phyloP scores from a whole-genome alignment of 2,329 filamentous ascomycete species.

The Aspergillus aculeatinus region DNA sequence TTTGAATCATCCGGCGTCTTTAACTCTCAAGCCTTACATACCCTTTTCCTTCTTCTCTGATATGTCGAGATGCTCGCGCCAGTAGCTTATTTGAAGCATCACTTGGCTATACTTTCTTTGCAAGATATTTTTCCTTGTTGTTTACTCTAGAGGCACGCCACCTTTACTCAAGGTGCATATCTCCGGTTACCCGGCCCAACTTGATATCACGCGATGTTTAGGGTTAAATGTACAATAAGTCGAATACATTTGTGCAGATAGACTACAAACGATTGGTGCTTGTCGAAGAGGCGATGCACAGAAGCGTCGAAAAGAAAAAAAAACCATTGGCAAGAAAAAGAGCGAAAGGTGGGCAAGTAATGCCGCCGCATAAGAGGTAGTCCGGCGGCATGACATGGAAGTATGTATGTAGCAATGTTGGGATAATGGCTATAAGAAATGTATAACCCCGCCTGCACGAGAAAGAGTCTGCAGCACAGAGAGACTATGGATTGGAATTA shows the following conservation, averaged over 20 bases:
- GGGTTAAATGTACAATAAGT: constrained; percentile 6
- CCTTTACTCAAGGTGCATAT: neutral
- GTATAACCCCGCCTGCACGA: neutral
- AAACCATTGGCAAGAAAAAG: neutral
- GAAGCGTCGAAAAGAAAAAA: neutral
- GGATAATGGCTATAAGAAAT: neutral
- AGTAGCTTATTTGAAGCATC: neutral
- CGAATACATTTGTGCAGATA: neutral
- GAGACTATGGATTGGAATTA: neutral
- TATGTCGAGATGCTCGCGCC: constrained; percentile 1
- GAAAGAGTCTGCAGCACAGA: neutral
- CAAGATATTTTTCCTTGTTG: neutral
- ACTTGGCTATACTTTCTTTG: constrained; percentile 3
- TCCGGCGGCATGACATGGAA: neutral
- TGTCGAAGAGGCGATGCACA: neutral
- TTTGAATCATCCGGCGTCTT: neutral
- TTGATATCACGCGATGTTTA: constrained; percentile 1
- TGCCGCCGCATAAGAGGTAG: neutral
- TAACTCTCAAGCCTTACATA: constrained; percentile 2
- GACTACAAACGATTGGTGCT: neutral
- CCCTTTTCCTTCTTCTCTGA: neutral
- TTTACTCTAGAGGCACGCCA: neutral
- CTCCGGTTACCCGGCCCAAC: neutral
- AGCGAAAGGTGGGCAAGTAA: neutral
- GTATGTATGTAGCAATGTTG: neutral